phyloP scores from a whole-genome alignment of 1,284 basidiomycete genomes.

The Ceratobasidium sp. region DNA sequence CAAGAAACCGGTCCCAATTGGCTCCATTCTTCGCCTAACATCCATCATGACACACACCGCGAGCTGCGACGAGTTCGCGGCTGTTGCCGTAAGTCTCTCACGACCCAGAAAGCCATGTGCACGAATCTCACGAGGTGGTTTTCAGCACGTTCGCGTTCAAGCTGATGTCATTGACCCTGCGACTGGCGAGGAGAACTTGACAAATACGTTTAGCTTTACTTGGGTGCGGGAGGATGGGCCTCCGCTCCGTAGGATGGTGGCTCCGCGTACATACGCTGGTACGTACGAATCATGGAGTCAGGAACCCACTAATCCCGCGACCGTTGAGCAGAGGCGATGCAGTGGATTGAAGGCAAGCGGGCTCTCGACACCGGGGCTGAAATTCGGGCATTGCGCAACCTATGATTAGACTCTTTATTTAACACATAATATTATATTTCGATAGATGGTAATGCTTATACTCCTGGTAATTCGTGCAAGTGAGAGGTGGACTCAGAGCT shows the following conservation, averaged over 20 bases:
- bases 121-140: slow-evolving; percentile 10
- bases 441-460: no score
- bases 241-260: slow-evolving; percentile 66
- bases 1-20: slow-evolving; percentile 83
- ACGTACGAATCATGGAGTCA: slow-evolving; percentile 48
- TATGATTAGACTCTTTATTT: neutral
- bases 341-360: slow-evolving; percentile 82
- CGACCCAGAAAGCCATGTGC: slow-evolving; percentile 49
- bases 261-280: slow-evolving; percentile 80
- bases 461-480: neutral
- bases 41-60: slow-evolving; percentile 74
- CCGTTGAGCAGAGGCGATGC: slow-evolving; percentile 73
- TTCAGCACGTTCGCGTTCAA: slow-evolving; percentile 78
- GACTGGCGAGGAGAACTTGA: slow-evolving; percentile 74
- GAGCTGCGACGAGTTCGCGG: slow-evolving; percentile 61
- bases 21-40: slow-evolving; percentile 78
- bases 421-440: neutral
- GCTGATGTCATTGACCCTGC: slow-evolving; percentile 81
- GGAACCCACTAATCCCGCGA: slow-evolving; percentile 22
- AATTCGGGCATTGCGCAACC: slow-evolving; percentile 60
- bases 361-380: slow-evolving; percentile 72
- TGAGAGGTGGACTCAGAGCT: neutral
- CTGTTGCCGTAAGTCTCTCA: slow-evolving; percentile 64
- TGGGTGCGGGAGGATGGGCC: slow-evolving; percentile 65
- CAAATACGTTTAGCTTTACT: slow-evolving; percentile 79